Conservation (phyloP, 495 filamentous ascomycete genomes). For the Astrocystis sublimbata region DNA sequence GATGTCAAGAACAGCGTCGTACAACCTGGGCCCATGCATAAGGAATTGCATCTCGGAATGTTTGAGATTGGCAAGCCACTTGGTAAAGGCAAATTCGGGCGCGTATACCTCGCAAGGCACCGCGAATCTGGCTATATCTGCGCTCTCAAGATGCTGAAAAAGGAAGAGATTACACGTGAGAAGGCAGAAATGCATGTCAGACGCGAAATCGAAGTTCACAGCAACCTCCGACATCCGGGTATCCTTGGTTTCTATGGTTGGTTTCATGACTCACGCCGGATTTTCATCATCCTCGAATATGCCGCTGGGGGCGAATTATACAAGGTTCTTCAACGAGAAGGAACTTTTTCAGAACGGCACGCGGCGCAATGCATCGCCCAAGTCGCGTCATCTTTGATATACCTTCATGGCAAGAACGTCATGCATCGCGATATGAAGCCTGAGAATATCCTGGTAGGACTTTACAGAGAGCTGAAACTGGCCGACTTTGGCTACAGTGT, state of each 20-base stretch:
- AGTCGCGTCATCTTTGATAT: conserved; percentile 90
- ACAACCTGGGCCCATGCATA: background rate
- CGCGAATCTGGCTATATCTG: conserved; percentile 16
- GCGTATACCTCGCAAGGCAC: conserved; percentile 20
- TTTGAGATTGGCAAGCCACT: conserved; percentile 24
- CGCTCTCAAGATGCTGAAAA: conserved; percentile 22
- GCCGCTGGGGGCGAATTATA: conserved; percentile 93
- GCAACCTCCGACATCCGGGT: conserved; percentile 17
- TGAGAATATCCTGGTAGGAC: conserved; percentile 97
- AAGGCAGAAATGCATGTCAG: conserved; percentile 12
- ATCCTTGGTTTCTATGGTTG: conserved; percentile 17
- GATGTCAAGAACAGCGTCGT: background rate
- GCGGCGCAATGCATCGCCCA: conserved; percentile 95
- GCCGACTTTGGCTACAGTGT: conserved; percentile 98
- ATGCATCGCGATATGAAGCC: conserved; percentile 99
- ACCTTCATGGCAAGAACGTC: conserved; percentile 94
- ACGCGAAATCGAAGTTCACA: conserved; percentile 24
- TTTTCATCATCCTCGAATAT: conserved; percentile 83
- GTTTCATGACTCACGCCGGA: conserved; percentile 17
- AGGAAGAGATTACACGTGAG: conserved; percentile 1
- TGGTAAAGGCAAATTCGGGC: conserved; percentile 22
- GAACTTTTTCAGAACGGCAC: conserved; percentile 89
- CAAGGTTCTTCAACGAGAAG: conserved; percentile 86
- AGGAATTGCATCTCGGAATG: conserved; percentile 20
- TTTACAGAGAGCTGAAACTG: conserved; percentile 97